Evolutionary conservation across 805 yeast genomes (phyloP).

Genomic region (Cyberlindnera suaveolens): DNA sequence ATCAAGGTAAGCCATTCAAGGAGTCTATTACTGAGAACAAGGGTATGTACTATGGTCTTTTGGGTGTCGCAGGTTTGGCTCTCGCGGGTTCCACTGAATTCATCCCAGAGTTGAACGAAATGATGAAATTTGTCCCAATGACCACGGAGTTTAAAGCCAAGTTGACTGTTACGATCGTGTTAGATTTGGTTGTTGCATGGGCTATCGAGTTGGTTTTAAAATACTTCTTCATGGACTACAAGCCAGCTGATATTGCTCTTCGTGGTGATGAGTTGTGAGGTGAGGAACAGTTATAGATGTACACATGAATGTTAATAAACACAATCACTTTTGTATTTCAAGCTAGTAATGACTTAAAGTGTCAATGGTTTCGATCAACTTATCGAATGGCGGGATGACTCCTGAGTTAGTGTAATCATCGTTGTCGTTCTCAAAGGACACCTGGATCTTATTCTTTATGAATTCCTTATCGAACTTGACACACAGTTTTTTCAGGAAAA

Average conservation of each 20-base stretch:
- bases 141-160: slow-evolving; percentile 61
- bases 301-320: no score
- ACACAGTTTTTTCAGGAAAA: slow-evolving; percentile 39
- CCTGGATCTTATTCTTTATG: slow-evolving; percentile 24
- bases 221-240: slow-evolving; percentile 80
- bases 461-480: slow-evolving; percentile 28
- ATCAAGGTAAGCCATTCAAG: slow-evolving; percentile 95
- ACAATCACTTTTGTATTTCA: no score
- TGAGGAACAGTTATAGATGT: not conserved
- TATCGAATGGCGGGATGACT: slow-evolving; percentile 24
- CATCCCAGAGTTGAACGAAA: slow-evolving; percentile 88
- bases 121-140: slow-evolving; percentile 91
- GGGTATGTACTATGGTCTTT: slow-evolving; percentile 94
- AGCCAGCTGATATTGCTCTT: slow-evolving; percentile 84
- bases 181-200: slow-evolving; percentile 76
- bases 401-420: slow-evolving; percentile 19
- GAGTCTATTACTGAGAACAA: slow-evolving; percentile 84
- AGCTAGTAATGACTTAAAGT: not conserved
- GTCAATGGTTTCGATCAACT: slow-evolving; percentile 9
- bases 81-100: slow-evolving; percentile 91
- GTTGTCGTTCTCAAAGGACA: slow-evolving; percentile 23
- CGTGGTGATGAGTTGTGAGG: slow-evolving; percentile 15
- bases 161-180: slow-evolving; percentile 63
- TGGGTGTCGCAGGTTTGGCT: slow-evolving; percentile 87
- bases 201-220: slow-evolving; percentile 76